Conservation (phyloP, 768 basidiomycete genomes). For the Agaricus blazei region DNA sequence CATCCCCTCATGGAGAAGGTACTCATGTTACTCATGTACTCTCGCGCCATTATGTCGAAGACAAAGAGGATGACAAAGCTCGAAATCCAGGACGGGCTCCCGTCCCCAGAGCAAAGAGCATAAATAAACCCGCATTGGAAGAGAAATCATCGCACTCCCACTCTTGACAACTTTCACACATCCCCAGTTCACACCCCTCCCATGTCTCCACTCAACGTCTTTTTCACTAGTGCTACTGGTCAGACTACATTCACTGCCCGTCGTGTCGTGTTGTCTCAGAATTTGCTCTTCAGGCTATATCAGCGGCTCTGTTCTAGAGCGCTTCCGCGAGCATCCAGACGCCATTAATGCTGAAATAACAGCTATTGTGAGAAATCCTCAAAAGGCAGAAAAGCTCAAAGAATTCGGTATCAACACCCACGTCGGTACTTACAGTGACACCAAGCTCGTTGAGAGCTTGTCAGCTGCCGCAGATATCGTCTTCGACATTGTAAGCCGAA, state of each 20-base stretch:
- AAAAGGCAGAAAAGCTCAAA: constrained; percentile 40
- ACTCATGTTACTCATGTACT: too few relatives aligned
- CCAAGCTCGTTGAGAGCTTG: constrained; percentile 28
- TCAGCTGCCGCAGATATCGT: constrained; percentile 42
- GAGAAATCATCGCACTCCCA: too few relatives aligned
- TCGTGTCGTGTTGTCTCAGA: not conserved
- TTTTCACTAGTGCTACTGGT: constrained; percentile 45
- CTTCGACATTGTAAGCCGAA: constrained; percentile 30
- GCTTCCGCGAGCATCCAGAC: constrained; percentile 34
- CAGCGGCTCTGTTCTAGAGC: constrained; percentile 40
- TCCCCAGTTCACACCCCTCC: not conserved
- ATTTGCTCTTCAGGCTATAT: constrained; percentile 32
- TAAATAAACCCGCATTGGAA: too few relatives aligned
- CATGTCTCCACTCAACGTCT: constrained; percentile 26
- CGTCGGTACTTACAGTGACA: constrained; percentile 37
- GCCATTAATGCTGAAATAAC: constrained; percentile 33
- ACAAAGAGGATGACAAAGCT: too few relatives aligned
- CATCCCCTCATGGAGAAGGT: too few relatives aligned
- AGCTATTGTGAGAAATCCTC: constrained; percentile 36
- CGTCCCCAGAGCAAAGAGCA: too few relatives aligned
- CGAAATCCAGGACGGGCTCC: too few relatives aligned
- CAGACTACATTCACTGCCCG: not conserved
- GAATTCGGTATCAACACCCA: constrained; percentile 31
- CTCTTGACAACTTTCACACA: too few relatives aligned
- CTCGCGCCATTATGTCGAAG: too few relatives aligned